Percentiles rank a stretch among this genome's conserved stretches.
phyloP scores from a whole-genome alignment of 148 eudicot genomes.

The Arctostaphylos glauca region DNA sequence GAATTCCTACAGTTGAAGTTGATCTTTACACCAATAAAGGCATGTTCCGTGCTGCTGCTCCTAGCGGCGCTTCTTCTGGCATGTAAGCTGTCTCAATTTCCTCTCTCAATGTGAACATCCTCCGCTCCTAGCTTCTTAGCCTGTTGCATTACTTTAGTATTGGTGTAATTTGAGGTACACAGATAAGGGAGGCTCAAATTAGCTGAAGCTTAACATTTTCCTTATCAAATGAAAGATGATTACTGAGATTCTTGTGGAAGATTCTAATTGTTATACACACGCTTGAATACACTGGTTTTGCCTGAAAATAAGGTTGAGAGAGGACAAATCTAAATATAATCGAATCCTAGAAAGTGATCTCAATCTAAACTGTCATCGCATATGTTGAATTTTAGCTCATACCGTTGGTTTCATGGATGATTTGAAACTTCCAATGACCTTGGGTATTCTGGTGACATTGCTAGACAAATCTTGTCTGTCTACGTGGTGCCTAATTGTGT shows the following conservation, averaged over 20 bases:
- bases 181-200: not conserved
- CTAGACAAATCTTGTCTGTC: not conserved
- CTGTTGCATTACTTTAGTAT: not conserved
- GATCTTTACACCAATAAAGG: conserved; percentile 89
- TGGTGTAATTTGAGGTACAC: not conserved
- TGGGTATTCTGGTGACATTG: not conserved
- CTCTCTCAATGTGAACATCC: not conserved
- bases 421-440: conserved; percentile 2
- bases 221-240: not conserved
- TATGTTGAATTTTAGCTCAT: not conserved
- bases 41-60: conserved; percentile 81
- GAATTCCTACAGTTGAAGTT: conserved; percentile 94
- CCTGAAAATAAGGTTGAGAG: not conserved
- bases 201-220: not conserved
- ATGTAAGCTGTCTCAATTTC: conserved; percentile 42
- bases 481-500: not conserved
- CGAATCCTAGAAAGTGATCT: not conserved
- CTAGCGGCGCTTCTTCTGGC: conserved; percentile 79
- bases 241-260: not conserved
- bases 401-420: not conserved
- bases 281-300: not conserved
- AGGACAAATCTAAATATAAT: not conserved
- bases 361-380: not conserved
- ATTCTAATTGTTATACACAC: not conserved
- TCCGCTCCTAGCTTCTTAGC: not conserved